These are phyloP conservation scores for Amanita rubescens DNA, from an alignment of 768 basidiomycete genomes.

Conservation along the genomic window DNA sequence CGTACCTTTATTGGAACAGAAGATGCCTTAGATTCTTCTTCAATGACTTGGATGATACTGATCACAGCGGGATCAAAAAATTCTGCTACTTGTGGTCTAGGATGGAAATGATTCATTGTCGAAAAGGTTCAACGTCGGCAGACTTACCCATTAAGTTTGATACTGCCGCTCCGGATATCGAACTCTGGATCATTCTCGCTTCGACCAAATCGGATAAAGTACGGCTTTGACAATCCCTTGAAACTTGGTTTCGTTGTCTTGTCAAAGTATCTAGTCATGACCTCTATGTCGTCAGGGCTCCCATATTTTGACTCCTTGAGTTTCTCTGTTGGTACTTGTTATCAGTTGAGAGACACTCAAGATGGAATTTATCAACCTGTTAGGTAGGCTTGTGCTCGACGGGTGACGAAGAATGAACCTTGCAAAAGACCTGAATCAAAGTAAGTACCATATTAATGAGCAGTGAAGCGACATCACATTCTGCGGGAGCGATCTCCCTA, in stretches of 20 bases:
- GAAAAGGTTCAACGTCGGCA: background rate
- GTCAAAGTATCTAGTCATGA: conserved; percentile 29
- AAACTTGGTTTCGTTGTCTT: conserved; percentile 41
- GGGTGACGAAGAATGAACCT: conserved; percentile 5
- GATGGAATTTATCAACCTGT: background rate
- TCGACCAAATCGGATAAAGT: conserved; percentile 41
- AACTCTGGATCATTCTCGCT: conserved; percentile 30
- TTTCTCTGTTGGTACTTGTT: background rate
- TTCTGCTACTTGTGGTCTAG: background rate
- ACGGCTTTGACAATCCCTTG: conserved; percentile 20
- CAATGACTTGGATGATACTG: background rate
- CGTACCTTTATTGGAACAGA: conserved; percentile 2
- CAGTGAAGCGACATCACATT: conserved; percentile 16
- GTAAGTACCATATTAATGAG: background rate
- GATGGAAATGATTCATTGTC: too few relatives aligned
- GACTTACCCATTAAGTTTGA: background rate
- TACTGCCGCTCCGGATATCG: conserved; percentile 37
- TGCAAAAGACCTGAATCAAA: background rate
- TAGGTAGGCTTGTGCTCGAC: background rate
- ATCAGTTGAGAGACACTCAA: background rate
- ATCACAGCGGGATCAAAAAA: conserved; percentile 6
- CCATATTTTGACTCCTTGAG: background rate
- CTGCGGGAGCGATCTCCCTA: background rate
- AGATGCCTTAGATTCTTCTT: background rate
- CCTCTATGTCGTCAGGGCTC: background rate